Conservation (phyloP, 164 flowering plant genomes). For the Annona squamosa region DNA sequence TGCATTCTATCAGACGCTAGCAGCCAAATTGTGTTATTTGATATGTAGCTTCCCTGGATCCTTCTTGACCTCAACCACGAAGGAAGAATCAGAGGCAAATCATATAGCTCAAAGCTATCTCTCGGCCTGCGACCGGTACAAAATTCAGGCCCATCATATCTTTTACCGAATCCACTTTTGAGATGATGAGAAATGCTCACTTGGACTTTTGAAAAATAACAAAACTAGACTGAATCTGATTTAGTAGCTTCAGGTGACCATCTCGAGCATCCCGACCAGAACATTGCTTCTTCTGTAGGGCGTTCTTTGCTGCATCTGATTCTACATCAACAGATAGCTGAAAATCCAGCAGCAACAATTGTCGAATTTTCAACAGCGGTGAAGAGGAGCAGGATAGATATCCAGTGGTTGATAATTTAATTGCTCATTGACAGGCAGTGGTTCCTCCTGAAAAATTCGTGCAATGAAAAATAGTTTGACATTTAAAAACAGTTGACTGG, state of each 20-base stretch:
- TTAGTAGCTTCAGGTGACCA: slow-evolving; percentile 1
- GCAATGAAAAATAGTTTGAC: not conserved
- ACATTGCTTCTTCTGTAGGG: not conserved
- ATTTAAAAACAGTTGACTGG: not conserved
- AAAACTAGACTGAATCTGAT: not conserved
- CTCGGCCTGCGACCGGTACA: not conserved
- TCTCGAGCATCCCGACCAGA: not conserved
- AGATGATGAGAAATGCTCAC: not conserved
- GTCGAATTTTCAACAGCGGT: slow-evolving; percentile 39
- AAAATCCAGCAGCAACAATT: not conserved
- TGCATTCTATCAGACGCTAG: no score
- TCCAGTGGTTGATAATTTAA: slow-evolving; percentile 64
- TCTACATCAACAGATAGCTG: not conserved
- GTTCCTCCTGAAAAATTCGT: slow-evolving; percentile 51
- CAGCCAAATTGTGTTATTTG: not conserved
- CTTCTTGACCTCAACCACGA: not conserved
- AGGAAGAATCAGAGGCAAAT: not conserved
- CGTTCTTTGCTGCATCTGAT: not conserved
- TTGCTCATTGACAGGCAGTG: slow-evolving; percentile 53
- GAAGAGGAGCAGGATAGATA: slow-evolving; percentile 81
- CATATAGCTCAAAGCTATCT: not conserved
- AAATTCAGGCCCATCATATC: not conserved
- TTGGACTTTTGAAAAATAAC: not conserved
- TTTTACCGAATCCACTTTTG: not conserved
- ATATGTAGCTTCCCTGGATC: not conserved